A percentile compares a stretch with the other conserved stretches of the same genome.
phyloP scores from a whole-genome alignment of 306 rosid genomes.

The Lagenaria siceraria region DNA sequence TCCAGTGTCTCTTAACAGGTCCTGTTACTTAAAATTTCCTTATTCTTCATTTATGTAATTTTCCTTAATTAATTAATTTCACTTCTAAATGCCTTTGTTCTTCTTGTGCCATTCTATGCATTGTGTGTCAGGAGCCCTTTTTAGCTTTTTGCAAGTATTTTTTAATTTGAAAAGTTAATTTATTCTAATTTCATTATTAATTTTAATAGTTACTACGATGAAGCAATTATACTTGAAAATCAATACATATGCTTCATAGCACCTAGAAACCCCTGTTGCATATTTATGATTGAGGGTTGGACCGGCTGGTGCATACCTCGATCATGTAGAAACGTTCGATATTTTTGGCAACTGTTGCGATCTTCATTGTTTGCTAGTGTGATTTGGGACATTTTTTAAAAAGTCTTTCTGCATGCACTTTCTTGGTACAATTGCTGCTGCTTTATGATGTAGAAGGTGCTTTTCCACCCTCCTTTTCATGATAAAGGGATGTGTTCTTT shows the following conservation, averaged over 20 bases:
- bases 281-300: not conserved
- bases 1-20: slow-evolving; percentile 95
- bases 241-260: not conserved
- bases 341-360: no score
- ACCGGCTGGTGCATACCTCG: no score
- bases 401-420: no score
- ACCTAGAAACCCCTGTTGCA: not conserved
- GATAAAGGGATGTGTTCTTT: no score
- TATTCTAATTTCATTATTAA: not conserved
- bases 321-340: no score
- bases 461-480: no score
- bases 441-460: no score
- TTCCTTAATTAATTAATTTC: not conserved
- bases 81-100: not conserved
- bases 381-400: no score
- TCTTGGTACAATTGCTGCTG: no score
- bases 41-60: not conserved
- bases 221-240: not conserved
- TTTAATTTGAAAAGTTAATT: not conserved
- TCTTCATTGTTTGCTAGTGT: no score
- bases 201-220: not conserved
- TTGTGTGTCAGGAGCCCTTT: not conserved
- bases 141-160: not conserved
- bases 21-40: not conserved
- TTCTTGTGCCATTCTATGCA: not conserved